Conservation (phyloP, 2,329 filamentous ascomycete species). For the Phialocephala subalpina region DNA sequence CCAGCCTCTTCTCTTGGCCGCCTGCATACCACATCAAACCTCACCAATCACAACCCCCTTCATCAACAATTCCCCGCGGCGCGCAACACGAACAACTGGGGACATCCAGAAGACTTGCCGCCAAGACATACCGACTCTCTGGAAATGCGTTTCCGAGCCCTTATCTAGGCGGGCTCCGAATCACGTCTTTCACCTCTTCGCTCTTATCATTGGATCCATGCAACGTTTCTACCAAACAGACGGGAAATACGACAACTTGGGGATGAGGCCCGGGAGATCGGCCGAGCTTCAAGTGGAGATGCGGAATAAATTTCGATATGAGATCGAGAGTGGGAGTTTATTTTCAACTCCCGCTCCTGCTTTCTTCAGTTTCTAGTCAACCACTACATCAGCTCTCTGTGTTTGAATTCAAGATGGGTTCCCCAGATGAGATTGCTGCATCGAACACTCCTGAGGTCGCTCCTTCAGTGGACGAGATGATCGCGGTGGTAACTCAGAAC, state of each 20-base stretch:
- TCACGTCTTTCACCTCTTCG: background rate
- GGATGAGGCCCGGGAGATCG: background rate
- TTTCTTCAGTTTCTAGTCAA: background rate
- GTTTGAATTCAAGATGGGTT: slow-evolving; percentile 15
- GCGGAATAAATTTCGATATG: background rate
- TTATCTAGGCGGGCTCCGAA: slow-evolving; percentile 11
- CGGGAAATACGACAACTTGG: background rate
- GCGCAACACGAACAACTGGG: background rate
- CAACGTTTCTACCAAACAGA: background rate
- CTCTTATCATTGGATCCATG: background rate
- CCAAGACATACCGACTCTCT: background rate
- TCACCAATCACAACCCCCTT: background rate
- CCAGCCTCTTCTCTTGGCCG: background rate
- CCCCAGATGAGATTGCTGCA: slow-evolving; percentile 12
- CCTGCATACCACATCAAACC: background rate
- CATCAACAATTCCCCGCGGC: background rate
- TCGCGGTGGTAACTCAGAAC: slow-evolving; percentile 8
- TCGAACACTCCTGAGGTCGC: slow-evolving; percentile 8
- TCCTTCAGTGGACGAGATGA: slow-evolving; percentile 22
- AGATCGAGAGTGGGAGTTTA: slow-evolving; percentile 3
- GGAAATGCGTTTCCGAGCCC: slow-evolving; percentile 5
- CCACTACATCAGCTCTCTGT: slow-evolving; percentile 1
- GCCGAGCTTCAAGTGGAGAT: background rate
- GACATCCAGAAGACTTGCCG: background rate
- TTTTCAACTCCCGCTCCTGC: background rate